Evolutionary conservation across 2,329 filamentous ascomycete species (phyloP).

Genomic region (Alternaria gaisen): DNA sequence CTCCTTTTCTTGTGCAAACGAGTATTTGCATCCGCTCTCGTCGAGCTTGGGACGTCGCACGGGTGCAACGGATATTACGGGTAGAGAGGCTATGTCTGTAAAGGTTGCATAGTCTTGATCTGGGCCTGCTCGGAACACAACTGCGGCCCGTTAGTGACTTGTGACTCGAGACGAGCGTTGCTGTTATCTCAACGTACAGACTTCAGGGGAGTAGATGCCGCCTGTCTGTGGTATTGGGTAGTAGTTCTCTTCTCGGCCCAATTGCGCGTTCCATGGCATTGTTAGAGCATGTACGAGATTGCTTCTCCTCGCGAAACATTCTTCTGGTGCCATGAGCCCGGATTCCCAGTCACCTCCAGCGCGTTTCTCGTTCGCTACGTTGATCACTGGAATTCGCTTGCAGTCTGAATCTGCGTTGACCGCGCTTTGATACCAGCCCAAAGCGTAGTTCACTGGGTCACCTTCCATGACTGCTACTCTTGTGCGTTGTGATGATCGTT

Average conservation of each 20-base stretch:
- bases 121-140: constrained; percentile 74
- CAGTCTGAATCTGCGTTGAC: constrained; percentile 38
- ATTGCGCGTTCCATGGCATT: constrained; percentile 61
- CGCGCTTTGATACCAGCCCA: constrained; percentile 63
- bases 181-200: constrained; percentile 59
- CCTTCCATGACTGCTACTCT: constrained; percentile 57
- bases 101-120: constrained; percentile 55
- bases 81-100: constrained; percentile 64
- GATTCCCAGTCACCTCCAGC: constrained; percentile 84
- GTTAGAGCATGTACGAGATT: constrained; percentile 75
- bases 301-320: constrained; percentile 77
- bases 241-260: constrained; percentile 56
- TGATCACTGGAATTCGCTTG: constrained; percentile 70
- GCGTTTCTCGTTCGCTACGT: constrained; percentile 77
- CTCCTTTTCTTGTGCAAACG: constrained; percentile 74
- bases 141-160: constrained; percentile 45
- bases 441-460: constrained; percentile 61
- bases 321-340: constrained; percentile 70
- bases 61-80: constrained; percentile 78
- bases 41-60: constrained; percentile 78
- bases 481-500: constrained; percentile 54
- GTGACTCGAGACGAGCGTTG: background rate
- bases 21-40: constrained; percentile 72
- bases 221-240: constrained; percentile 77
- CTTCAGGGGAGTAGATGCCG: constrained; percentile 73